Conservation (phyloP, 2,329 filamentous ascomycete species). For the Amauroascus niger region DNA sequence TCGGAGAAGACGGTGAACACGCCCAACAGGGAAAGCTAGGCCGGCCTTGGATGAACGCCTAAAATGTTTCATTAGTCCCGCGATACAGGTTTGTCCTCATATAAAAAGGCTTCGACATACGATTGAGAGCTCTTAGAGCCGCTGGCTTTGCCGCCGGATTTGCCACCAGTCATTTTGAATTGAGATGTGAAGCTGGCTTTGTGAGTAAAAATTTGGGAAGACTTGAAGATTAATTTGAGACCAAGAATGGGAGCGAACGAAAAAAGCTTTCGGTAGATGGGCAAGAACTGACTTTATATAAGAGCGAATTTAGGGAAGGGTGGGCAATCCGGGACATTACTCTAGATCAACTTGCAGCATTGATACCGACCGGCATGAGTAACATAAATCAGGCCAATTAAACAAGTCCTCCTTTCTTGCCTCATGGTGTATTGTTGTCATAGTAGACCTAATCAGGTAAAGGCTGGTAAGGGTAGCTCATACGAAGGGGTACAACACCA, state of each 20-base stretch:
- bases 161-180: conserved; percentile 99
- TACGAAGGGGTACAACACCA: conserved; percentile 8
- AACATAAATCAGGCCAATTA: conserved; percentile 36
- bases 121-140: conserved; percentile 98
- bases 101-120: conserved; percentile 44
- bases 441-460: conserved; percentile 17
- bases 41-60: conserved; percentile 99
- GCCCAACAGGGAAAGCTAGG: conserved; percentile 96
- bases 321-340: conserved; percentile 29
- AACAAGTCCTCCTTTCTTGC: conserved; percentile 1
- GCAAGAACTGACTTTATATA: conserved; percentile 24
- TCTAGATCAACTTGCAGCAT: conserved; percentile 37
- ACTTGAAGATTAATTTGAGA: conserved; percentile 6
- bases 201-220: conserved; percentile 22
- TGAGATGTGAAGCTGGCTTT: conserved; percentile 17
- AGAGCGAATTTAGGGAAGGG: conserved; percentile 19
- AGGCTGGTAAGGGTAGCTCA: not conserved
- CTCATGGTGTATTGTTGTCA: conserved; percentile 13
- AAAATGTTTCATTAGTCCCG: conserved; percentile 12
- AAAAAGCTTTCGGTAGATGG: conserved; percentile 10
- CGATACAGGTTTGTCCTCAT: too few species aligned
- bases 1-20: conserved; percentile 97
- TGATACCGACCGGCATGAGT: not conserved
- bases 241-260: conserved; percentile 19
- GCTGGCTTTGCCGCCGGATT: conserved; percentile 99